Evolutionary conservation across 2,329 filamentous ascomycete species (phyloP).

Genomic region (Sporothrix pseudoabietina): DNA sequence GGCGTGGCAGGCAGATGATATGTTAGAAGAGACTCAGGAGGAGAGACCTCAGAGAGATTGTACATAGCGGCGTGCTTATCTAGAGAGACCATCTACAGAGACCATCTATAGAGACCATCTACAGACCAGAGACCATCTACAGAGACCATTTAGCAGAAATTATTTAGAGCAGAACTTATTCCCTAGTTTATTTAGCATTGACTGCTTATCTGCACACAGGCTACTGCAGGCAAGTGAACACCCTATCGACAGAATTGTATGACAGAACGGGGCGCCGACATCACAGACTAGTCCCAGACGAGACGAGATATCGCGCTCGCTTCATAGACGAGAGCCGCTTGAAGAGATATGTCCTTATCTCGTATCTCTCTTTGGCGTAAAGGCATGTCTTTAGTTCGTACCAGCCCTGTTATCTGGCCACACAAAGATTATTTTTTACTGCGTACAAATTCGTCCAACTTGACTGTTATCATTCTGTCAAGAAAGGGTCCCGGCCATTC

Average conservation of each 20-base stretch:
- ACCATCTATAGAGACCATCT: too few species aligned
- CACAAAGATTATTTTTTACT: background rate
- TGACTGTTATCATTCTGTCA: conserved; percentile 17
- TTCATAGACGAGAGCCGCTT: background rate
- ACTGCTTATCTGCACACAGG: background rate
- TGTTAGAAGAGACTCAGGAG: background rate
- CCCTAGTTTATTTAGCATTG: background rate
- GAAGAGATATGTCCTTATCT: background rate
- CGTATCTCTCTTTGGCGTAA: background rate
- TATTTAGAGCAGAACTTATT: background rate
- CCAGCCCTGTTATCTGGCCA: background rate
- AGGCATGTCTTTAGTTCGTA: background rate
- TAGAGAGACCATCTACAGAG: too few species aligned
- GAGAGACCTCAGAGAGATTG: background rate
- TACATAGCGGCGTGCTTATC: background rate
- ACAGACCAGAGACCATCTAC: background rate
- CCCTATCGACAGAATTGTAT: background rate
- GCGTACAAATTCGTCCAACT: background rate
- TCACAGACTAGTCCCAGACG: background rate
- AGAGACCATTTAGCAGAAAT: background rate
- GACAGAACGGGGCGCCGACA: conserved; percentile 5
- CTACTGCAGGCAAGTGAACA: background rate
- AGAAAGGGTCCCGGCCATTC: background rate
- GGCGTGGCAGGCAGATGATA: background rate
- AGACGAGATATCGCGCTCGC: conserved; percentile 6